Evolutionary conservation across 768 basidiomycete species (phyloP).

Genomic region (Porpolomopsis calyptriformis): DNA sequence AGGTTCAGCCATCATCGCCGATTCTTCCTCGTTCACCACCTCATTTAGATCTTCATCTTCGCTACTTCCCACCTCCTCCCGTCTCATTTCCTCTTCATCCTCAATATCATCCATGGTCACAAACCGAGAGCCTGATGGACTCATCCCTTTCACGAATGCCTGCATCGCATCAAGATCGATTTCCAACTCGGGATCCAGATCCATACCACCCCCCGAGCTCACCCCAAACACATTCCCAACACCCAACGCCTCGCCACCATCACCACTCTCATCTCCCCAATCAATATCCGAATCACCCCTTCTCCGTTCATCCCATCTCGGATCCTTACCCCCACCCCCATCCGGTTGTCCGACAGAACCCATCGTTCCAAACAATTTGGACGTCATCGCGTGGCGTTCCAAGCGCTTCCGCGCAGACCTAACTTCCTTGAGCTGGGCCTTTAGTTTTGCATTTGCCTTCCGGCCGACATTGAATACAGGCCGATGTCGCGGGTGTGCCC

Average conservation of each 20-base stretch:
- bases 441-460: conserved; percentile 16
- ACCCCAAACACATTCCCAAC: conserved; percentile 15
- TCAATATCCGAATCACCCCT: conserved; percentile 59
- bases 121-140: conserved; percentile 31
- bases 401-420: conserved; percentile 16
- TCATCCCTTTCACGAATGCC: conserved; percentile 41
- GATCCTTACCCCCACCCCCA: conserved; percentile 26
- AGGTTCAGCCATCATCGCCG: conserved; percentile 29
- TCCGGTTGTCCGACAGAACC: conserved; percentile 42
- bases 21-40: conserved; percentile 36
- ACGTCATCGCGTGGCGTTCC: conserved; percentile 22
- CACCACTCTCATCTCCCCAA: conserved; percentile 43
- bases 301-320: conserved; percentile 40
- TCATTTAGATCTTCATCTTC: conserved; percentile 24
- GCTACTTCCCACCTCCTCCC: conserved; percentile 34
- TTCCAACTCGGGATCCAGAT: conserved; percentile 49
- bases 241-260: conserved; percentile 19
- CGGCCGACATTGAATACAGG: conserved; percentile 21
- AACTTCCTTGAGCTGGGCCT: conserved; percentile 15
- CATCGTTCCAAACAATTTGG: conserved; percentile 45
- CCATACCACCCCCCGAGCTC: conserved; percentile 43
- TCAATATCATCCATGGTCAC: conserved; percentile 60
- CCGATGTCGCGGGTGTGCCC: conserved; percentile 13
- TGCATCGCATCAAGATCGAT: conserved; percentile 39
- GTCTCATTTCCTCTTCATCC: conserved; percentile 38